phyloP scores from a whole-genome alignment of 805 yeast genomes.

The Sugiyamaella qingdaonensis region DNA sequence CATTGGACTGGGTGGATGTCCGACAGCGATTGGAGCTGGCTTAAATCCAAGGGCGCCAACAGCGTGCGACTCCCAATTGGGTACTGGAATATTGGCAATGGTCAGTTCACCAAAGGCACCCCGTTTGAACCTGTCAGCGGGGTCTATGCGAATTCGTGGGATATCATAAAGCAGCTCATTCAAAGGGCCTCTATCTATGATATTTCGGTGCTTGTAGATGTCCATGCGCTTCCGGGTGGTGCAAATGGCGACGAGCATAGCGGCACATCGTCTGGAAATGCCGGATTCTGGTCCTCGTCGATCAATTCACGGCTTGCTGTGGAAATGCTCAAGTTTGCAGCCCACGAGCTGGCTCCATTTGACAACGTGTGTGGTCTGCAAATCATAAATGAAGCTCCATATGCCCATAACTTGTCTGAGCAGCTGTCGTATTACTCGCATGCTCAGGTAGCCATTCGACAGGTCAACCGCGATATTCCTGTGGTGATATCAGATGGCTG shows the following conservation, averaged over 20 bases:
- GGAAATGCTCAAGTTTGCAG: constrained; percentile 54
- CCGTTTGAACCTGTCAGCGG: constrained; percentile 51
- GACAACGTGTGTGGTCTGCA: constrained; percentile 82
- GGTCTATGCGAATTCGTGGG: constrained; percentile 77
- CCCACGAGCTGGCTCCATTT: constrained; percentile 48
- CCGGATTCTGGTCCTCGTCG: constrained; percentile 59
- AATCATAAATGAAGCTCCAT: constrained; percentile 79
- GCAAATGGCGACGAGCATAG: constrained; percentile 85
- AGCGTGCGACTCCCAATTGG: constrained; percentile 86
- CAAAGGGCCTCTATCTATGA: constrained; percentile 54
- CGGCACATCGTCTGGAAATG: constrained; percentile 57
- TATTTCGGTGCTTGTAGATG: constrained; percentile 75
- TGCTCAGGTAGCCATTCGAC: constrained; percentile 59
- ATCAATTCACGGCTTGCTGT: constrained; percentile 40
- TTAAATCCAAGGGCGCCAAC: constrained; percentile 62
- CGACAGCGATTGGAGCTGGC: constrained; percentile 78
- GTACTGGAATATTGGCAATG: constrained; percentile 79
- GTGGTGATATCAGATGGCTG: constrained; percentile 88
- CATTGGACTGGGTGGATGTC: constrained; percentile 64
- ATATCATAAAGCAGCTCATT: constrained; percentile 49
- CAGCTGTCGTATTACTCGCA: constrained; percentile 60
- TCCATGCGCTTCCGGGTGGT: constrained; percentile 90
- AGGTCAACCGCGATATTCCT: constrained; percentile 55
- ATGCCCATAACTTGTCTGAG: constrained; percentile 38
- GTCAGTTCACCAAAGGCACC: constrained; percentile 52